Evolutionary conservation across 768 basidiomycete species (phyloP), one percentile per base, ranked within the genome.

Genomic region (Lactifluus pinguis): DNA sequence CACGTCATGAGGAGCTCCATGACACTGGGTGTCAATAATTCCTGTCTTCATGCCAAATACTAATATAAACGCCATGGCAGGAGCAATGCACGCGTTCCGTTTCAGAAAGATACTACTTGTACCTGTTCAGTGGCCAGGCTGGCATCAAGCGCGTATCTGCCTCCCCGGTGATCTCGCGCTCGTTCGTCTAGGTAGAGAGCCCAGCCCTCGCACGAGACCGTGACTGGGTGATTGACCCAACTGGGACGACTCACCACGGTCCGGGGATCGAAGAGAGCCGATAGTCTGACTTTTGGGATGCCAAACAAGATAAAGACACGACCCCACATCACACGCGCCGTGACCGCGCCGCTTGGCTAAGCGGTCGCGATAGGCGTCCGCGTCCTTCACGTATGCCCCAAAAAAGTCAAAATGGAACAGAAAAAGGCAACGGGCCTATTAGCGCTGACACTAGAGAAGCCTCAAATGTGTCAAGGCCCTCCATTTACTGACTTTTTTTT

Each of bases 381-480:
- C 42, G 49, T 41, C 21, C 50, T 7, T 19, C n/a, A 14, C 39
- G 36, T n/a, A n/a, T 25, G 14, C n/a, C 56, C 61, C 47, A 39
- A 58, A 58, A 36, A 49, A 58, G 60, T 57, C 38, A 58, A 48
- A 53, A 19, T 38, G 19, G 45, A 29, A 7, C 53, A 39, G 19
- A 53, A 62, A 53, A 58, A 51, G 61, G 52, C n/a, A 62, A 62
- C 51, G 57, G 61, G 32, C 41, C 21, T 17, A 2, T 34, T 9
- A 7, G 55, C 60, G 55, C 51, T 52, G 32, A 34, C 14, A 25
- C 51, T 44, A 52, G 36, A 36, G 55, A 56, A 61, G 49, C 49
- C 6, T 17, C 39, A 19, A 25, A 48, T 36, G 52, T 53, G 61
- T 62, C 61, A 62, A 58, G 29, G 11, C 25, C 41, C 17, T 14